These are phyloP conservation scores for Barbarea vulgaris DNA, from an alignment of 345 rosid genomes.

Conservation along the genomic window DNA sequence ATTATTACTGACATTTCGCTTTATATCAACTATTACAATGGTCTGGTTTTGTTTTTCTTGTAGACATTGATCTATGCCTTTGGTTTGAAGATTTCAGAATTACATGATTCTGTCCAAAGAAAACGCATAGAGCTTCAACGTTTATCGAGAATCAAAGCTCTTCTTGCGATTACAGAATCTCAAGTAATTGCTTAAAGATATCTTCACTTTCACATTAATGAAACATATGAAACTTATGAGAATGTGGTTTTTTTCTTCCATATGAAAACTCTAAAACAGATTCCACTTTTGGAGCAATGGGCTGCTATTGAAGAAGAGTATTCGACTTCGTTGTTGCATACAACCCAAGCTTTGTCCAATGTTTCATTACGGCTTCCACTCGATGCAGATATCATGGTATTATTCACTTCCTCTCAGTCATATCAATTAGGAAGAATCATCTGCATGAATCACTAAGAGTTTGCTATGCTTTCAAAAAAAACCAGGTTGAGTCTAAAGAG, in stretches of 20 bases:
- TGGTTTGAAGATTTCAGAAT: slow-evolving; percentile 50
- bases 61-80: slow-evolving; percentile 58
- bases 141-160: slow-evolving; percentile 42
- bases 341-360: slow-evolving; percentile 59
- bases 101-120: slow-evolving; percentile 54
- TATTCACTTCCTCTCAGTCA: slow-evolving; percentile 36
- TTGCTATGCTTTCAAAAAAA: background rate
- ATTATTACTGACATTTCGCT: too few relatives aligned
- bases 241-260: background rate
- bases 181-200: slow-evolving; percentile 53
- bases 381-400: slow-evolving; percentile 57
- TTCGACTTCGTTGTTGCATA: slow-evolving; percentile 53
- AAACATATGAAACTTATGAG: background rate
- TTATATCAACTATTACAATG: too few relatives aligned
- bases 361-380: slow-evolving; percentile 61
- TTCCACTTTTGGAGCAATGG: slow-evolving; percentile 74
- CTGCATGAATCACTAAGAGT: background rate
- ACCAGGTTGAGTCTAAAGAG: slow-evolving; percentile 58
- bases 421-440: background rate
- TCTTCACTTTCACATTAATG: background rate
- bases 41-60: slow-evolving; percentile 19
- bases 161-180: slow-evolving; percentile 52
- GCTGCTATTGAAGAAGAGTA: slow-evolving; percentile 51
- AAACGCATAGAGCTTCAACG: slow-evolving; percentile 56
- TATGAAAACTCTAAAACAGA: slow-evolving; percentile 42